These are phyloP conservation scores for Lachancea nothofagi DNA, from an alignment of 805 yeast genomes.

Conservation along the genomic window DNA sequence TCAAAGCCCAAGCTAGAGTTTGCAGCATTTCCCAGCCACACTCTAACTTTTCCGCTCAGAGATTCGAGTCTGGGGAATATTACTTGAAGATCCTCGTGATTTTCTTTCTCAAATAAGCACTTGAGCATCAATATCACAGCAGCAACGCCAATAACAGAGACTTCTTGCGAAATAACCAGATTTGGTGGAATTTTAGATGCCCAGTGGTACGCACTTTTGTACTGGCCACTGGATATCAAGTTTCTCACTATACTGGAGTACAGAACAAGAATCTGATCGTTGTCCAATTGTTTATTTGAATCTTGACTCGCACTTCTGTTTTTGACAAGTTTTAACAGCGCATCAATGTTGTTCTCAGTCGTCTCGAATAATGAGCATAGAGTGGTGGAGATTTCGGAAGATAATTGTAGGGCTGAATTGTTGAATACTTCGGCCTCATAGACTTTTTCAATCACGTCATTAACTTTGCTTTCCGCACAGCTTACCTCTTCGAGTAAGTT, in stretches of 20 bases:
- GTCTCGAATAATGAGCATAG: slow-evolving; percentile 30
- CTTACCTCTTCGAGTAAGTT: slow-evolving; percentile 17
- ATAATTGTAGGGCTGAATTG: slow-evolving; percentile 15
- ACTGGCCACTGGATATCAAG: slow-evolving; percentile 2
- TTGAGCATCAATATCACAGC: slow-evolving; percentile 26
- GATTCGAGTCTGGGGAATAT: slow-evolving; percentile 24
- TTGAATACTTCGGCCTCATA: slow-evolving; percentile 20
- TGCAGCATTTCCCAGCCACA: slow-evolving; percentile 33
- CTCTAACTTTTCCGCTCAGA: slow-evolving; percentile 30
- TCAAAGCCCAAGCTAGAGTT: slow-evolving; percentile 27
- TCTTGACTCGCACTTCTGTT: slow-evolving; percentile 12
- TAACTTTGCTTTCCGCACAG: slow-evolving; percentile 21
- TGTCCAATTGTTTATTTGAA: slow-evolving; percentile 9
- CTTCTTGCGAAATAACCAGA: slow-evolving; percentile 8
- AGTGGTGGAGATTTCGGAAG: slow-evolving; percentile 13
- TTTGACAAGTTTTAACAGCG: slow-evolving; percentile 17
- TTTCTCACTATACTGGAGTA: slow-evolving; percentile 14
- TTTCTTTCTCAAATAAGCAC: slow-evolving; percentile 15
- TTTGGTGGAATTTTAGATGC: slow-evolving; percentile 1
- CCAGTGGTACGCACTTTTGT: slow-evolving; percentile 6
- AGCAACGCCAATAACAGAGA: slow-evolving; percentile 30
- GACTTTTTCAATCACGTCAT: slow-evolving; percentile 21
- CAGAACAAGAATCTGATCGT: slow-evolving; percentile 22
- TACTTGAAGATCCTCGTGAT: slow-evolving; percentile 3
- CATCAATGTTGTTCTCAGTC: slow-evolving; percentile 22